These are phyloP conservation scores for Oryza coarctata DNA, from an alignment of 176 grass and related monocot genomes.

Conservation along the genomic window DNA sequence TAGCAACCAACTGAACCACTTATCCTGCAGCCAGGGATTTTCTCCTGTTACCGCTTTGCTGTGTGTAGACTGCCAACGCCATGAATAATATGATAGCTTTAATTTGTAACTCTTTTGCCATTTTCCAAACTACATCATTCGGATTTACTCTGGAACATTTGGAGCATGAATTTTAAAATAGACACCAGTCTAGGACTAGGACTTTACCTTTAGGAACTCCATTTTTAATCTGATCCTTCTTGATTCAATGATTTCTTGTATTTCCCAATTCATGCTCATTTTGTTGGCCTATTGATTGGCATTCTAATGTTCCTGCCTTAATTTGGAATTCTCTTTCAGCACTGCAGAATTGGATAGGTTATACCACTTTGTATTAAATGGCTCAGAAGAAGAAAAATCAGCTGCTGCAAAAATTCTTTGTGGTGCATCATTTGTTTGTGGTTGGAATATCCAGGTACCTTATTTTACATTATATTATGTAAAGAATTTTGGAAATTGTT, in stretches of 20 bases:
- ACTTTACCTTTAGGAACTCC: neutral
- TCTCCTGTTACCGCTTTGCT: neutral
- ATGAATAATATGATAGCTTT: neutral
- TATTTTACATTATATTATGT: neutral
- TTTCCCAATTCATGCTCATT: conserved; percentile 4
- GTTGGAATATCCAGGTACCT: conserved; percentile 98
- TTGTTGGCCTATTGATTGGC: neutral
- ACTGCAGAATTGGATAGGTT: conserved; percentile 81
- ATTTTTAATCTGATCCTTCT: neutral
- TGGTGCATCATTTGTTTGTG: conserved; percentile 74
- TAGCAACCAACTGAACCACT: neutral
- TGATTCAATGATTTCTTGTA: conserved; percentile 5
- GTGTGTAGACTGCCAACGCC: neutral
- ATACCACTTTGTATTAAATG: conserved; percentile 69
- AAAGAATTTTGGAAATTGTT: neutral
- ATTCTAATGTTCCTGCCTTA: neutral
- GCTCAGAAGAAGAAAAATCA: conserved; percentile 89
- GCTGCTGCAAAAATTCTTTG: conserved; percentile 93
- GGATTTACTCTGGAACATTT: neutral
- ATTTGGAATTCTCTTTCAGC: conserved; percentile 50
- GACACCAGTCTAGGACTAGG: neutral
- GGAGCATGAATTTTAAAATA: neutral
- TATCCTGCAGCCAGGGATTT: neutral
- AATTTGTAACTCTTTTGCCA: neutral
- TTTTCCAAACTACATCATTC: neutral